phyloP scores from a whole-genome alignment of 805 yeast genomes.

The Lipomyces yamadae region DNA sequence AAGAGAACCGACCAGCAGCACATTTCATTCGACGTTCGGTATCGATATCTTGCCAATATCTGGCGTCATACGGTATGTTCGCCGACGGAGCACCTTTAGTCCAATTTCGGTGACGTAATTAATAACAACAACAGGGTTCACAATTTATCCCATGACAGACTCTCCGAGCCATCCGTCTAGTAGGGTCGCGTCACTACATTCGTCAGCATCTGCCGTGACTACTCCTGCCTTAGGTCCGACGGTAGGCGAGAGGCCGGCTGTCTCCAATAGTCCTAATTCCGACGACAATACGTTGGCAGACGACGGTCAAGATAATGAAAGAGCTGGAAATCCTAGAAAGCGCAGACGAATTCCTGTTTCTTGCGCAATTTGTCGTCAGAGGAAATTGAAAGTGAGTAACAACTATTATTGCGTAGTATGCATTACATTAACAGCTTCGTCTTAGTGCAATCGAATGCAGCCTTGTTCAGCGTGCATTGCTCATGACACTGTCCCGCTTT shows the following conservation, averaged over 20 bases:
- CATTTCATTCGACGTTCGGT: neutral
- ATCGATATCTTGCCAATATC: neutral
- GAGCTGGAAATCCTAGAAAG: constrained; percentile 1
- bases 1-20: neutral
- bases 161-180: neutral
- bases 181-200: neutral
- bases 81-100: no score
- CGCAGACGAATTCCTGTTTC: constrained; percentile 26
- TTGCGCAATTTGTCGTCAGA: constrained; percentile 27
- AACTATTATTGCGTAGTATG: neutral
- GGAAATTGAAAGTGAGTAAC: constrained; percentile 25
- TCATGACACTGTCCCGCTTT: constrained; percentile 30
- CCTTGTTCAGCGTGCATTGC: constrained; percentile 36
- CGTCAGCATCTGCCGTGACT: neutral
- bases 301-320: neutral
- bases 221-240: neutral
- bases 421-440: neutral
- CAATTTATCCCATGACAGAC: neutral
- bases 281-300: neutral
- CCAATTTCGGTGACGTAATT: neutral
- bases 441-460: constrained; percentile 33
- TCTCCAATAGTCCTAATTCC: neutral
- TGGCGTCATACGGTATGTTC: neutral
- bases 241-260: neutral
- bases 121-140: neutral